A percentile compares a stretch with the other conserved stretches of the same genome.
phyloP scores from a whole-genome alignment of 345 rosid genomes.

The Raphanus sativus region DNA sequence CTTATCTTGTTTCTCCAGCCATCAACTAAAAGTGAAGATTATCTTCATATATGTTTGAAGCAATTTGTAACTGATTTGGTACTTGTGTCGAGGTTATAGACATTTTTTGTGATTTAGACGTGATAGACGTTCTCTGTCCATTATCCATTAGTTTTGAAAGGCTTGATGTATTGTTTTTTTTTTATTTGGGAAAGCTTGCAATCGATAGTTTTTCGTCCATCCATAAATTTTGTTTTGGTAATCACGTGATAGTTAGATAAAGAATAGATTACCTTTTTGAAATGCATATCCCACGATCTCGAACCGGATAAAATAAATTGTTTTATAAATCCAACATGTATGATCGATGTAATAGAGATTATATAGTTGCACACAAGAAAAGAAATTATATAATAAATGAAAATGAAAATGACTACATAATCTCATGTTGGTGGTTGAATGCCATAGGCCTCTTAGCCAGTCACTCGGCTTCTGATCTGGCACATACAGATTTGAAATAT shows the following conservation, averaged over 20 bases:
- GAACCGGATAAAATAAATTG: not conserved
- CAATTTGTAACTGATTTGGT: not conserved
- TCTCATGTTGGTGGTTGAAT: not conserved
- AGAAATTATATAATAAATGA: not conserved
- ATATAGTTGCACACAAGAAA: too few species aligned
- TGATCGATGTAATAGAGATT: not conserved
- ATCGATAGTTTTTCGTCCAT: not conserved
- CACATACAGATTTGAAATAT: not conserved
- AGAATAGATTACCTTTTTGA: not conserved
- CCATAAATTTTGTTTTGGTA: not conserved
- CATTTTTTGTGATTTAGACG: too few species aligned
- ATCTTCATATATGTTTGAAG: not conserved
- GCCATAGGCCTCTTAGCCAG: not conserved
- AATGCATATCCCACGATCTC: not conserved
- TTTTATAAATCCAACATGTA: not conserved
- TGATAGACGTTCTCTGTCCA: conserved; percentile 1
- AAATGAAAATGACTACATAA: not conserved
- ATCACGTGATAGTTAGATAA: conserved; percentile 6
- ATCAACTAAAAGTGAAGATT: not conserved
- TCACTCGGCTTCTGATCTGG: conserved; percentile 2
- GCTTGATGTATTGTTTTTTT: not conserved
- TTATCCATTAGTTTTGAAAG: not conserved
- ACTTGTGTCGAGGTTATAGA: not conserved
- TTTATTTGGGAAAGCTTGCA: not conserved
- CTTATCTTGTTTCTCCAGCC: conserved; percentile 16